Conservation (phyloP, 2,329 filamentous ascomycete genomes). For the Cucurbitaria berberidis region DNA sequence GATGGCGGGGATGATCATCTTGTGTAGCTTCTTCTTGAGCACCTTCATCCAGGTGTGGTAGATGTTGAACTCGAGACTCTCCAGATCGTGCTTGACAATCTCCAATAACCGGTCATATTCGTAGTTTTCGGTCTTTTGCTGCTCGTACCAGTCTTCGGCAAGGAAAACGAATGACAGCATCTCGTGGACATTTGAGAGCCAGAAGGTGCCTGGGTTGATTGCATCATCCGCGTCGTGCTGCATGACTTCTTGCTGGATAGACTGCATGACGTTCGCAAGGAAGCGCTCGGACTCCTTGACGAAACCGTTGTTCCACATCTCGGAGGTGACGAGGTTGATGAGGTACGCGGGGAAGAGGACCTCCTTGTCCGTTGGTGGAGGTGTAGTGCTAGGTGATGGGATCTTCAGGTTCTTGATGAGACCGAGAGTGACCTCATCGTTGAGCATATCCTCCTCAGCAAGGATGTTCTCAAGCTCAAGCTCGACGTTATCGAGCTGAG, state of each 20-base stretch:
- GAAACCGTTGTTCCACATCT: slow-evolving; percentile 99
- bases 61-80: slow-evolving; percentile 99
- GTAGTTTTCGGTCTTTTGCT: slow-evolving; percentile 98
- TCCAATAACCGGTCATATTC: slow-evolving; percentile 97
- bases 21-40: slow-evolving; percentile 97
- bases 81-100: slow-evolving; percentile 98
- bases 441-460: slow-evolving; percentile 92
- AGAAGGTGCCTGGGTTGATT: slow-evolving; percentile 96
- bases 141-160: slow-evolving; percentile 99
- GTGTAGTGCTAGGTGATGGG: slow-evolving; percentile 82
- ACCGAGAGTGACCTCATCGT: slow-evolving; percentile 96
- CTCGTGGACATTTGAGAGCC: slow-evolving; percentile 98
- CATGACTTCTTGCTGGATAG: slow-evolving; percentile 99
- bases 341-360: slow-evolving; percentile 98
- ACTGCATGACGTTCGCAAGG: slow-evolving; percentile 99
- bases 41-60: slow-evolving; percentile 99
- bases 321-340: slow-evolving; percentile 97
- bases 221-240: slow-evolving; percentile 97
- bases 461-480: slow-evolving; percentile 92
- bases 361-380: slow-evolving; percentile 95
- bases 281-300: slow-evolving; percentile 99
- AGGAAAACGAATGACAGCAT: slow-evolving; percentile 99
- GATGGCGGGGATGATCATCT: slow-evolving; percentile 99
- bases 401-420: slow-evolving; percentile 97
- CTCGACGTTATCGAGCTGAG: slow-evolving; percentile 88